A percentile compares a stretch with the other conserved stretches of the same genome.
Conservation (phyloP, 1,284 basidiomycete species). For the Stygiomarasmius scandens region DNA sequence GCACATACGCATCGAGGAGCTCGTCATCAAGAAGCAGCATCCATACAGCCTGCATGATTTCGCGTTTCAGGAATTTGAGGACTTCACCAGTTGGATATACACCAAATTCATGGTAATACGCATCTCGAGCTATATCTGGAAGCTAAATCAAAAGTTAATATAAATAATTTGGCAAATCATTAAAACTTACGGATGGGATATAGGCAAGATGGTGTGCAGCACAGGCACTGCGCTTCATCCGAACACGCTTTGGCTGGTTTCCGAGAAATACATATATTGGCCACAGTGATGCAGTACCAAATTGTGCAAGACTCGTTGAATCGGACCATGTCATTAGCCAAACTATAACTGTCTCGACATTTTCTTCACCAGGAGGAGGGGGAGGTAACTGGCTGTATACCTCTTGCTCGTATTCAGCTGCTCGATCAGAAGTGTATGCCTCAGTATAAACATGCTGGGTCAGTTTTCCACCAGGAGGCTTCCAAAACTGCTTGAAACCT, state of each 20-base stretch:
- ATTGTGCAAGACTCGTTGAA: conserved; percentile 31
- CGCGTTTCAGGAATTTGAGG: conserved; percentile 28
- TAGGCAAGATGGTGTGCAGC: conserved; percentile 24
- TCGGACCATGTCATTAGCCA: conserved; percentile 19
- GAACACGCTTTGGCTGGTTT: conserved; percentile 30
- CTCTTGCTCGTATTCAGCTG: not conserved
- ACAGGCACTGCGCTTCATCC: conserved; percentile 17
- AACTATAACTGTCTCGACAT: conserved; percentile 4
- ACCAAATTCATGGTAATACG: conserved; percentile 19
- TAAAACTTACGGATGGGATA: conserved; percentile 7
- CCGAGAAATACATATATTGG: conserved; percentile 32
- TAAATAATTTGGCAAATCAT: conserved; percentile 2
- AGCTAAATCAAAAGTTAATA: conserved; percentile 17
- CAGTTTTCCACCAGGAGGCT: not conserved
- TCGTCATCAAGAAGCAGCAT: conserved; percentile 24
- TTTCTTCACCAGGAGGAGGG: not conserved
- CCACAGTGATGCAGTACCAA: conserved; percentile 32
- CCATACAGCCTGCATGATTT: conserved; percentile 37
- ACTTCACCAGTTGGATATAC: conserved; percentile 18
- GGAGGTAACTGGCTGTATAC: not conserved
- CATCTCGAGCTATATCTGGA: conserved; percentile 24
- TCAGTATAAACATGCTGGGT: conserved; percentile 7
- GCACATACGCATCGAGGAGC: conserved; percentile 33
- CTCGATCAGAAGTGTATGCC: conserved; percentile 3
- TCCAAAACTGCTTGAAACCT: conserved; percentile 9